These are phyloP conservation scores for Pythium periplocum DNA, from an alignment of 352 stramenopile species.

Conservation along the genomic window DNA sequence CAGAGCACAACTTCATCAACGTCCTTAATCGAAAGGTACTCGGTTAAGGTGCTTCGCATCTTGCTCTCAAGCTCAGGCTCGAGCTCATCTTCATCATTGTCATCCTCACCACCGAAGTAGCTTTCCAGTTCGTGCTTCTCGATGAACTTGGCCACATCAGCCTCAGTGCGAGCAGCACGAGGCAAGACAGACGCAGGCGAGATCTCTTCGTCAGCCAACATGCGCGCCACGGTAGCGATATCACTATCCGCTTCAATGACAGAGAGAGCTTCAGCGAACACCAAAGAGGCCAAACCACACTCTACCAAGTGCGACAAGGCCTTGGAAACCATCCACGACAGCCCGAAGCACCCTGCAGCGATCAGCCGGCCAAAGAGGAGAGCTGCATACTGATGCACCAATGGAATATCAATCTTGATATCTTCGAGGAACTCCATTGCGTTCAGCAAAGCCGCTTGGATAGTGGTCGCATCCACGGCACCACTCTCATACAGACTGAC, in stretches of 20 bases:
- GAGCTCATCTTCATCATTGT: conserved; percentile 44
- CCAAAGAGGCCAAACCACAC: conserved; percentile 49
- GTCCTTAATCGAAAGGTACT: conserved; percentile 77
- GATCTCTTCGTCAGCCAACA: conserved; percentile 83
- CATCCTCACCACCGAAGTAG: conserved; percentile 44
- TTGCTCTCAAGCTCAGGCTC: conserved; percentile 58
- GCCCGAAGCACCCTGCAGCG: conserved; percentile 68
- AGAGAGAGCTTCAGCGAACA: conserved; percentile 69
- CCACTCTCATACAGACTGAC: conserved; percentile 68
- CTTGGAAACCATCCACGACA: conserved; percentile 76
- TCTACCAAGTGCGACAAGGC: conserved; percentile 49
- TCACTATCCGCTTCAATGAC: conserved; percentile 76
- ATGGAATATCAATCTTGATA: conserved; percentile 80
- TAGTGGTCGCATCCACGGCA: conserved; percentile 59
- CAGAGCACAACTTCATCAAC: conserved; percentile 69
- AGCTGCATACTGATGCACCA: conserved; percentile 76
- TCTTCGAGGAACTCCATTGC: conserved; percentile 84
- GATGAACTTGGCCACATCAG: conserved; percentile 52
- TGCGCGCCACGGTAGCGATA: conserved; percentile 51
- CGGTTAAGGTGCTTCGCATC: conserved; percentile 66
- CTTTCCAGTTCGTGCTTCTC: conserved; percentile 54
- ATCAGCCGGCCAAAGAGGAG: conserved; percentile 74
- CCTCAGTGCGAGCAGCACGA: conserved; percentile 31
- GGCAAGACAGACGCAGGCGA: conserved; percentile 43
- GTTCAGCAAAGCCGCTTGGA: conserved; percentile 61